These are phyloP conservation scores for Ustilago sp. DNA, from an alignment of 1,284 basidiomycete species.

Conservation along the genomic window DNA sequence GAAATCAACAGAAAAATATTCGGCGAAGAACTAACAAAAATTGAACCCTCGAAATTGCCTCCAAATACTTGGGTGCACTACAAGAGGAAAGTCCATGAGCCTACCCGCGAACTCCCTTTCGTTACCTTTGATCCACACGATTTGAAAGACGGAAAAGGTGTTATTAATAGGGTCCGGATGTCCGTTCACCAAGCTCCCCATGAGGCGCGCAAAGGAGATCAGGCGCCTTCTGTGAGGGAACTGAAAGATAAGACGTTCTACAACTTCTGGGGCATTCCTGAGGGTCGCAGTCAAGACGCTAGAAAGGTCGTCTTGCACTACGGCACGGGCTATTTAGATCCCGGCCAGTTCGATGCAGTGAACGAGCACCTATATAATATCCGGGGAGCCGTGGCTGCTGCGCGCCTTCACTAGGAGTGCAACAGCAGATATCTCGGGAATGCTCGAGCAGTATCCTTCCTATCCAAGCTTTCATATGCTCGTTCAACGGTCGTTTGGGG, in stretches of 20 bases:
- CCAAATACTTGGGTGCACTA: background rate
- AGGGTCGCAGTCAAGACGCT: too few relatives aligned
- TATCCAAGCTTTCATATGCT: too few relatives aligned
- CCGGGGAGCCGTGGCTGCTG: background rate
- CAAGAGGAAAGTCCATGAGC: too few relatives aligned
- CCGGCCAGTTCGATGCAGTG: fast-evolving
- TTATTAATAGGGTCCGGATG: background rate
- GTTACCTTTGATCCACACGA: background rate
- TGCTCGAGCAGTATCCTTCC: too few relatives aligned
- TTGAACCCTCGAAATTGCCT: background rate
- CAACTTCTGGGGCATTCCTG: conserved; percentile 11
- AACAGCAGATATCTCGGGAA: too few relatives aligned
- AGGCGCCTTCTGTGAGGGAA: too few relatives aligned
- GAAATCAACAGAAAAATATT: background rate
- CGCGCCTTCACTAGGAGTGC: background rate
- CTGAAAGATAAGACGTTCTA: background rate
- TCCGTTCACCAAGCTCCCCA: too few relatives aligned
- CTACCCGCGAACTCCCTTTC: background rate
- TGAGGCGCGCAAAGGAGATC: too few relatives aligned
- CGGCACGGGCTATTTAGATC: background rate
- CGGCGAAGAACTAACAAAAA: background rate
- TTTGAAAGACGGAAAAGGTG: background rate
- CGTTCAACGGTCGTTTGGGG: too few relatives aligned
- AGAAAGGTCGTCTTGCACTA: too few relatives aligned
- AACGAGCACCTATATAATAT: background rate